Evolutionary conservation across 352 stramenopile genomes (phyloP), one percentile per base, ranked within the genome.

Genomic region (Globisporangium takayamanum): DNA sequence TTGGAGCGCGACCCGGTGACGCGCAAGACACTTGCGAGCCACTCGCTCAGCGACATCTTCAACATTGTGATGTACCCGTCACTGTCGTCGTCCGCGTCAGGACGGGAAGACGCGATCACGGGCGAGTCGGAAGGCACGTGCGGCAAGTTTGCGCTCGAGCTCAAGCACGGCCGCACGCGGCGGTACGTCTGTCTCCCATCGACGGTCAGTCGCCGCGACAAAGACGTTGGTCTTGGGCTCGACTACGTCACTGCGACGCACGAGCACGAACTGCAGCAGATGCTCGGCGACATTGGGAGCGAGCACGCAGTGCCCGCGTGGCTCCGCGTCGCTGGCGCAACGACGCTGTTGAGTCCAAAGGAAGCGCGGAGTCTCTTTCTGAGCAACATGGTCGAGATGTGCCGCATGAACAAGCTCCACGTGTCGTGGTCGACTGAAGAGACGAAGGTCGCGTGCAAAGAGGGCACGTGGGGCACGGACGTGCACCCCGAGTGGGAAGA

Each of bases 371-470:
- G 81, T 51, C 52, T 95, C 33, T 92, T 92, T 56, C 42, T 95
- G 48, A 83, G 79, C 62, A 95, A 95, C 53, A 72, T 95, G 70
- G 85, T 95, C 53, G 85, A 95, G 54, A 92, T 95, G 80, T 92
- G 82, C 44, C 78, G 81, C 8, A 89, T 93, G 79, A 95, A 93
- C 72, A 92, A 93, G 60, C 56, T 93, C 26, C 85, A 95, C 53
- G 76, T 95, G 36, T 80, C 80, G 8, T 93, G 82, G 85, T 95
- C 85, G 30, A 93, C 85, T 0, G 85, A 92, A 71, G 85, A 95
- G 62, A 93, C 85, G 7, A 81, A 77, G 61, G 74, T 93, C 59
- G 85, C 74, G 1, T 95, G 85, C 64, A 95, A 95, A 59, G 85
- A 93, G 73, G 85, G 85, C 48, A 91, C 78, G 4, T 95, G 85